Evolutionary conservation across 768 basidiomycete species (phyloP).

Genomic region (Kwoniella pini): DNA sequence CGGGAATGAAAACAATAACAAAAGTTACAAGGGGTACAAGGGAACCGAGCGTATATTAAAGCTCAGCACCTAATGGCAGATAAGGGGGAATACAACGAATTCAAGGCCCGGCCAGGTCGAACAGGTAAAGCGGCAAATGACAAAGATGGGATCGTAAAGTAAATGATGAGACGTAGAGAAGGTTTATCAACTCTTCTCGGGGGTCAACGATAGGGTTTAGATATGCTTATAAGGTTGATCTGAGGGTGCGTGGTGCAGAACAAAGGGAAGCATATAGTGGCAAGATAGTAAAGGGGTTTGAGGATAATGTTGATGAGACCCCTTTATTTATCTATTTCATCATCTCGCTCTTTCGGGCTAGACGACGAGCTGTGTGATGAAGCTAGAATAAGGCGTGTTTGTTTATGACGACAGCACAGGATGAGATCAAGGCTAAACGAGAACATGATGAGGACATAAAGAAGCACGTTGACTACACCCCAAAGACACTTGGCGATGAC

Average conservation of each 20-base stretch:
- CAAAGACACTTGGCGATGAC: neutral
- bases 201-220: too few species aligned
- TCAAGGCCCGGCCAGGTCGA: too few species aligned
- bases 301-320: neutral
- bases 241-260: neutral
- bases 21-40: neutral
- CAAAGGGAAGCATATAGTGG: neutral
- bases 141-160: too few species aligned
- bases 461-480: slow-evolving; percentile 3
- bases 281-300: neutral
- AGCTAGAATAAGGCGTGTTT: neutral
- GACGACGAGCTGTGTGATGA: neutral
- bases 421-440: too few species aligned
- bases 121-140: too few species aligned
- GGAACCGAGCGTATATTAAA: neutral
- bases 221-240: too few species aligned
- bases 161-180: too few species aligned
- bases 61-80: too few species aligned
- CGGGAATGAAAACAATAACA: neutral
- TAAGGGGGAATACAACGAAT: too few species aligned
- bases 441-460: too few species aligned
- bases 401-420: neutral
- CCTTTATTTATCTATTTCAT: slow-evolving; percentile 1
- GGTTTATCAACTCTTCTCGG: too few species aligned
- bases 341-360: neutral